These are phyloP conservation scores for Teunomyces stri DNA, from an alignment of 805 yeast genomes.

Conservation along the genomic window DNA sequence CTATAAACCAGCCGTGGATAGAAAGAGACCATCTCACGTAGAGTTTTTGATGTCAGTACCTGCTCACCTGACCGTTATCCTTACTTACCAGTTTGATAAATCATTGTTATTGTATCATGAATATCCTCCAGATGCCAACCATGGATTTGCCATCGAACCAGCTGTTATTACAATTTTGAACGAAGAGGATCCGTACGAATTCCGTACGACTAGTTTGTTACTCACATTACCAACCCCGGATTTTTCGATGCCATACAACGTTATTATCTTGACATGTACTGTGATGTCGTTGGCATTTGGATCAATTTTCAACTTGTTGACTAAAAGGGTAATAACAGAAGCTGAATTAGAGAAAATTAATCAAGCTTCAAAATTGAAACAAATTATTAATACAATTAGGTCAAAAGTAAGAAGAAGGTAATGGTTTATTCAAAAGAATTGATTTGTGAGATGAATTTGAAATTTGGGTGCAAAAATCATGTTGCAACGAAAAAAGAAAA, in stretches of 20 bases:
- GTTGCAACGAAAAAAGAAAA: too few species aligned
- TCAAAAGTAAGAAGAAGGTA: neutral
- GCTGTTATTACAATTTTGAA: conserved; percentile 66
- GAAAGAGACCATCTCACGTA: conserved; percentile 77
- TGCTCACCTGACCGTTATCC: conserved; percentile 53
- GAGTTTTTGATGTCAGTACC: conserved; percentile 71
- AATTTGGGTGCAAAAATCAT: too few species aligned
- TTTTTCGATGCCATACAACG: conserved; percentile 98
- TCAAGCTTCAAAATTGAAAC: conserved; percentile 9
- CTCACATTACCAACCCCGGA: conserved; percentile 93
- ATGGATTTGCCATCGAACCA: conserved; percentile 93
- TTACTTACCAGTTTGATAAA: conserved; percentile 83
- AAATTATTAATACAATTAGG: neutral
- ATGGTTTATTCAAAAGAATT: neutral
- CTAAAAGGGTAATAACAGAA: conserved; percentile 71
- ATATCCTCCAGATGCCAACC: conserved; percentile 99
- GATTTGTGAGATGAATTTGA: neutral
- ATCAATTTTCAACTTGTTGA: conserved; percentile 71
- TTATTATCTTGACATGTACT: conserved; percentile 89
- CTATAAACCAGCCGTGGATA: conserved; percentile 76
- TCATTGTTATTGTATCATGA: conserved; percentile 80
- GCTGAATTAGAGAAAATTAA: conserved; percentile 54
- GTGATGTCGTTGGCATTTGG: conserved; percentile 93
- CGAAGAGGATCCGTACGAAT: conserved; percentile 35
- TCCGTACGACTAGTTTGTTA: conserved; percentile 84